These are phyloP conservation scores for Cercospora sesami DNA, from an alignment of 2,329 filamentous ascomycete genomes.

Conservation along the genomic window DNA sequence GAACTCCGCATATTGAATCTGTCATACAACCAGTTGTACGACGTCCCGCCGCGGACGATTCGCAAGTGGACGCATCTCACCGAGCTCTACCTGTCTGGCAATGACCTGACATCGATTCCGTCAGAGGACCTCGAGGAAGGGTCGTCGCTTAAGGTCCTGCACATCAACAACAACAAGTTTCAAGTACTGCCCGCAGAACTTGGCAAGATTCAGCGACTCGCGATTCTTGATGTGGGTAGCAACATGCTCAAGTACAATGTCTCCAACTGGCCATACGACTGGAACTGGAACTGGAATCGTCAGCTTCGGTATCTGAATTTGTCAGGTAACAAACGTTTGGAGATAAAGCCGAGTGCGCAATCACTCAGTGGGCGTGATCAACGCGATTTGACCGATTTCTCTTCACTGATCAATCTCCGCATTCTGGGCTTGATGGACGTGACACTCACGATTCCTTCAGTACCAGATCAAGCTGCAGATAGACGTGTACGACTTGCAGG, in stretches of 20 bases:
- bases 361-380: constrained; percentile 56
- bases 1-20: constrained; percentile 88
- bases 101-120: constrained; percentile 86
- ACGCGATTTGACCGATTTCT: constrained; percentile 85
- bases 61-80: constrained; percentile 86
- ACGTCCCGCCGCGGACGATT: constrained; percentile 85
- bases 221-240: constrained; percentile 90
- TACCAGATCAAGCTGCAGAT: constrained; percentile 94
- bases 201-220: constrained; percentile 87
- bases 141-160: constrained; percentile 80
- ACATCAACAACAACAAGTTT: constrained; percentile 98
- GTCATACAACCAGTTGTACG: constrained; percentile 91
- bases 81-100: constrained; percentile 92
- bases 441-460: constrained; percentile 86
- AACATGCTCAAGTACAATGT: constrained; percentile 98
- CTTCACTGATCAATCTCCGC: constrained; percentile 75
- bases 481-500: constrained; percentile 93
- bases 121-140: constrained; percentile 92
- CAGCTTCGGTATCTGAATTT: constrained; percentile 93
- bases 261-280: constrained; percentile 97
- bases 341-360: constrained; percentile 71
- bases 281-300: constrained; percentile 99
- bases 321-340: constrained; percentile 92
- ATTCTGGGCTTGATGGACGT: constrained; percentile 97
- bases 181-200: constrained; percentile 94